These are phyloP conservation scores for Trypanosoma vivax DNA, from an alignment of 208 protist species.

Conservation along the genomic window DNA sequence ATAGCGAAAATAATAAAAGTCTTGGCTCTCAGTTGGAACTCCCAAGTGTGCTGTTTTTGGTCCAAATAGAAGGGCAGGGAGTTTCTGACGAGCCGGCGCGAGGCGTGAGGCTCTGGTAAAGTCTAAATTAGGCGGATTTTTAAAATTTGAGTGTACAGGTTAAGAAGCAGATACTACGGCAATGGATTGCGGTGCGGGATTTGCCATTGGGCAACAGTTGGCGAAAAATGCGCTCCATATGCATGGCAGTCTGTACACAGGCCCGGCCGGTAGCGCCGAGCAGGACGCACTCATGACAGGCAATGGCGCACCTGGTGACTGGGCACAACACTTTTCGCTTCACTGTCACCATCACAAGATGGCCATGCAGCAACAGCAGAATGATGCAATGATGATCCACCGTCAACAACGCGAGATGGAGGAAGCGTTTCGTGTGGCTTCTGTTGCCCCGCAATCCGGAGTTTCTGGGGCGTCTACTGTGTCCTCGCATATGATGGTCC, in stretches of 20 bases:
- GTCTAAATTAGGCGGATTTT: not conserved
- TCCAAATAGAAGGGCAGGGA: too few species aligned
- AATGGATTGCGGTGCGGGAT: slow-evolving; percentile 70
- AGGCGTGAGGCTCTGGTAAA: too few species aligned
- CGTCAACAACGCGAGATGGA: slow-evolving; percentile 64
- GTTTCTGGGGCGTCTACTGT: not conserved
- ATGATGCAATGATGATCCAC: slow-evolving; percentile 32
- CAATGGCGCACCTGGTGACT: slow-evolving; percentile 19
- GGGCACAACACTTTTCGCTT: slow-evolving; percentile 42
- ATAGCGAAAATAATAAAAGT: too few species aligned
- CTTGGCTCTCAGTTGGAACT: too few species aligned
- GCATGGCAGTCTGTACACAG: slow-evolving; percentile 31
- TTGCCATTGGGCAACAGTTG: slow-evolving; percentile 64
- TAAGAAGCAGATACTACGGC: not conserved
- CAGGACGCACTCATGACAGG: slow-evolving; percentile 41
- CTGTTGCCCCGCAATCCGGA: slow-evolving; percentile 7
- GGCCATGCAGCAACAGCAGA: slow-evolving; percentile 36
- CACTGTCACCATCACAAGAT: slow-evolving; percentile 27
- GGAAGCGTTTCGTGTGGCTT: slow-evolving; percentile 33
- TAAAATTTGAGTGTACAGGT: not conserved
- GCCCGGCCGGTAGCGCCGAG: slow-evolving; percentile 28
- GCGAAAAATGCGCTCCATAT: slow-evolving; percentile 62
- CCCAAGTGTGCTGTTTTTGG: too few species aligned
- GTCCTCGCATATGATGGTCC: slow-evolving; percentile 26
- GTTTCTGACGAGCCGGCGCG: too few species aligned